A percentile compares a stretch with the other conserved stretches of the same genome.
phyloP scores from a whole-genome alignment of 1,139 yeast genomes.

The Yamadazyma sp. region DNA sequence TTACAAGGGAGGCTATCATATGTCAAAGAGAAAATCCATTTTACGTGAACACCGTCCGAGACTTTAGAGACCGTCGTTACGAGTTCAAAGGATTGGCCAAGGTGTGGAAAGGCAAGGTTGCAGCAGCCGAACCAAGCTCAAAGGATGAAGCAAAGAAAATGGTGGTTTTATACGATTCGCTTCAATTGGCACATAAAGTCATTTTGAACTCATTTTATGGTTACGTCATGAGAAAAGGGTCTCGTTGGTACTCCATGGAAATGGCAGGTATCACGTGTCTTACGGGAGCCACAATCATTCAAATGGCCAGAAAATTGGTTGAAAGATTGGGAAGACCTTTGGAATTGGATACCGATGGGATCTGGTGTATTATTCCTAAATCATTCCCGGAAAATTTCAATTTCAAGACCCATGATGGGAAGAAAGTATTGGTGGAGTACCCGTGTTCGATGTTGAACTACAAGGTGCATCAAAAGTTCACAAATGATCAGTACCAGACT shows the following conservation, averaged over 20 bases:
- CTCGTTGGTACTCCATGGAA: conserved; percentile 99
- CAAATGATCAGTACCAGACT: conserved; percentile 93
- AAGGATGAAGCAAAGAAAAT: conserved; percentile 87
- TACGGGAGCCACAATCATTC: conserved; percentile 97
- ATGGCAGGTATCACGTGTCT: conserved; percentile 99
- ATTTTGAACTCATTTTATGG: conserved; percentile 97
- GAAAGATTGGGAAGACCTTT: conserved; percentile 93
- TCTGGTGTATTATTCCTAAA: conserved; percentile 95
- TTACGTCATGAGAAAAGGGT: conserved; percentile 98
- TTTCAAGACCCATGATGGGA: conserved; percentile 74
- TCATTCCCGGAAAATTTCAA: conserved; percentile 89
- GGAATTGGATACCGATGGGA: conserved; percentile 98
- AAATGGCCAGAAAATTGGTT: conserved; percentile 92
- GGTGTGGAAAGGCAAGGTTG: conserved; percentile 85
- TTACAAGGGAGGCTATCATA: conserved; percentile 88
- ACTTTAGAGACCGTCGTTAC: conserved; percentile 93
- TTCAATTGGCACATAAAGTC: conserved; percentile 96
- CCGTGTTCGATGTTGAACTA: conserved; percentile 97
- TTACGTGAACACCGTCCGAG: conserved; percentile 90
- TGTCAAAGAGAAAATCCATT: conserved; percentile 98
- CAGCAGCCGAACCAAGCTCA: conserved; percentile 48
- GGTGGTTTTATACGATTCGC: conserved; percentile 91
- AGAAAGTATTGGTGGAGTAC: conserved; percentile 74
- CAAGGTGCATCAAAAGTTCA: conserved; percentile 84
- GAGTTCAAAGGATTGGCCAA: conserved; percentile 93